phyloP scores from a whole-genome alignment of 2,329 filamentous ascomycete species.

The Aspergillus oerlinghausenensis region DNA sequence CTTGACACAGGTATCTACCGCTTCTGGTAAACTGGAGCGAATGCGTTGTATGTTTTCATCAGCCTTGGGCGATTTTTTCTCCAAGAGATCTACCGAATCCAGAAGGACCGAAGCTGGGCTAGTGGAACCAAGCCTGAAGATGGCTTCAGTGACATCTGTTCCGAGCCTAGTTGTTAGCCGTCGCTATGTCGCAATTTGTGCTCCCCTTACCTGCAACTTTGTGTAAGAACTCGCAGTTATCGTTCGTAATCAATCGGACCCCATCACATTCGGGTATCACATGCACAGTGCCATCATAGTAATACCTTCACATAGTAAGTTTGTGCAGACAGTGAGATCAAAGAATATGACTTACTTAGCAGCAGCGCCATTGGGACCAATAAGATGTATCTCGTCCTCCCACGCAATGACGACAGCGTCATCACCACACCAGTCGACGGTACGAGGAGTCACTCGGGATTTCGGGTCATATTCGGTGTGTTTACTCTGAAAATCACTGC shows the following conservation, averaged over 20 bases:
- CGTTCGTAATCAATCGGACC: constrained; percentile 83
- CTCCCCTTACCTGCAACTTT: constrained; percentile 64
- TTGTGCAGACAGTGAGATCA: not conserved
- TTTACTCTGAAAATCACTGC: constrained; percentile 88
- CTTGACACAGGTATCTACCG: constrained; percentile 88
- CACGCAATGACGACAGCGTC: constrained; percentile 90
- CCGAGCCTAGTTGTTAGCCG: constrained; percentile 2
- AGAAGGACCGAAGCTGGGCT: constrained; percentile 88
- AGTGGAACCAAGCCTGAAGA: constrained; percentile 83
- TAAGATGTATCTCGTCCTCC: constrained; percentile 95
- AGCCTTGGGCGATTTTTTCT: constrained; percentile 91
- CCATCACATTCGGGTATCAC: constrained; percentile 84
- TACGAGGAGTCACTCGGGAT: constrained; percentile 77
- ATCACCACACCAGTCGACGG: constrained; percentile 93
- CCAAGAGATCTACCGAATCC: constrained; percentile 85
- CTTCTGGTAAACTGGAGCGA: constrained; percentile 77
- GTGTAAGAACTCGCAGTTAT: constrained; percentile 96
- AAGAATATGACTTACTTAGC: constrained; percentile 46
- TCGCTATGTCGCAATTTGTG: not conserved
- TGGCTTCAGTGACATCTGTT: constrained; percentile 71
- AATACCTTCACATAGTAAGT: constrained; percentile 56
- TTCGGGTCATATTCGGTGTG: constrained; percentile 88
- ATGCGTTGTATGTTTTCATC: constrained; percentile 98
- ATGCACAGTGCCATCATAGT: constrained; percentile 88
- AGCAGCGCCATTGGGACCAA: constrained; percentile 76